Conservation (phyloP, 176 grass and related monocot genomes). For the Typha latifolia region DNA sequence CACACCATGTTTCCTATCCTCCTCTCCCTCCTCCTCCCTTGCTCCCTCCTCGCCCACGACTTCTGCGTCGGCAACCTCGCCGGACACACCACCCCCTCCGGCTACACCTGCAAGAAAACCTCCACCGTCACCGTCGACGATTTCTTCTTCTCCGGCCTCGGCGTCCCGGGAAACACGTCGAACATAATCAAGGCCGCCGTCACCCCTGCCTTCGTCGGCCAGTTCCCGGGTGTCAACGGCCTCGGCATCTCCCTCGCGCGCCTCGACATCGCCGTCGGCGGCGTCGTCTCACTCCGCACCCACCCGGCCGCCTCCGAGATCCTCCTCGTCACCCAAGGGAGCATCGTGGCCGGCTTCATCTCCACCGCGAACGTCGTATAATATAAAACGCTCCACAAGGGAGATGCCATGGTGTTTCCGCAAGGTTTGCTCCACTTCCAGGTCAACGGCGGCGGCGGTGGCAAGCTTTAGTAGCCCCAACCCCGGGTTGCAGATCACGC, state of each 20-base stretch:
- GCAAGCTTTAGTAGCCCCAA: slow-evolving; percentile 51
- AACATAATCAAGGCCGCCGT: slow-evolving; percentile 48
- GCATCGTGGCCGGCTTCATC: slow-evolving; percentile 52
- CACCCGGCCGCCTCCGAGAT: slow-evolving; percentile 60
- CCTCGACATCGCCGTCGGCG: slow-evolving; percentile 42
- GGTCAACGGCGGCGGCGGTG: slow-evolving; percentile 50
- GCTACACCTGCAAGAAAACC: slow-evolving; percentile 49
- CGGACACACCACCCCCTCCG: slow-evolving; percentile 41
- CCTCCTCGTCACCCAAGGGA: slow-evolving; percentile 42
- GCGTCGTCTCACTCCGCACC: slow-evolving; percentile 66
- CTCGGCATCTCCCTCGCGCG: slow-evolving; percentile 64
- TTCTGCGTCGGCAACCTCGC: slow-evolving; percentile 60
- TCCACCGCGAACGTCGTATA: slow-evolving; percentile 40
- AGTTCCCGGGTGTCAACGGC: slow-evolving; percentile 69
- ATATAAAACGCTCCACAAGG: slow-evolving; percentile 39
- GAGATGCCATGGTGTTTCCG: slow-evolving; percentile 62
- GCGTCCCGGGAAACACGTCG: slow-evolving; percentile 26
- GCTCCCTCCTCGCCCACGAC: slow-evolving; percentile 40
- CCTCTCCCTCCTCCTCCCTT: slow-evolving; percentile 6
- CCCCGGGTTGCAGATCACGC: slow-evolving; percentile 73
- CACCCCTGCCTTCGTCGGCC: slow-evolving; percentile 53
- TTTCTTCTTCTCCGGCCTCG: slow-evolving; percentile 53
- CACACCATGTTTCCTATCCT: slow-evolving; percentile 24
- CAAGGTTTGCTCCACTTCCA: slow-evolving; percentile 66
- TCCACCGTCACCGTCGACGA: slow-evolving; percentile 26